Evolutionary conservation across 1,284 basidiomycete genomes (phyloP).

Genomic region (Fomes fomentarius): DNA sequence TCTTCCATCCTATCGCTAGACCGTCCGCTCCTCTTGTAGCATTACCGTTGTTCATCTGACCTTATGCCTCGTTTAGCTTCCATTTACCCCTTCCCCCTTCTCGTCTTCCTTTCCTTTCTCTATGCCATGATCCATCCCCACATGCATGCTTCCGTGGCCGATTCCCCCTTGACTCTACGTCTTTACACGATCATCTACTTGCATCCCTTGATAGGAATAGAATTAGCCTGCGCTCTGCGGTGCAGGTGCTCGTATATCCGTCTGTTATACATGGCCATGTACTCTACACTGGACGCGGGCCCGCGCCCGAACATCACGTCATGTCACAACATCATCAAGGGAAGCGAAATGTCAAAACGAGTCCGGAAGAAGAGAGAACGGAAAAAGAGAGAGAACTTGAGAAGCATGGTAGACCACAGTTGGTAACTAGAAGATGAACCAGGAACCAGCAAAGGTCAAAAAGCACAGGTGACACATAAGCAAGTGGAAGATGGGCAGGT

Average conservation of each 20-base stretch:
- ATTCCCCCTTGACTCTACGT: constrained; percentile 7
- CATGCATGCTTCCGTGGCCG: constrained; percentile 13
- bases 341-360: no score
- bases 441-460: neutral
- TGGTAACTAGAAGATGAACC: neutral
- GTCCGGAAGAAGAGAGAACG: neutral
- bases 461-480: neutral
- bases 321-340: constrained; percentile 1
- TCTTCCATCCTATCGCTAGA: constrained; percentile 13
- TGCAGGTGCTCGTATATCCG: constrained; percentile 25
- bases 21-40: constrained; percentile 19
- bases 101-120: neutral
- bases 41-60: constrained; percentile 16
- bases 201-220: constrained; percentile 9
- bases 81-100: neutral
- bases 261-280: constrained; percentile 31
- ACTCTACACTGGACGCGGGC: constrained; percentile 24
- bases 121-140: constrained; percentile 11
- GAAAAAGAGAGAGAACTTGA: neutral
- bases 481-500: neutral
- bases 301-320: neutral
- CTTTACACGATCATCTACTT: neutral
- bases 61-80: neutral
- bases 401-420: neutral
- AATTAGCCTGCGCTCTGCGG: constrained; percentile 25